These are phyloP conservation scores for Solanum etuberosum DNA, from an alignment of 257 asterid genomes.

Conservation along the genomic window DNA sequence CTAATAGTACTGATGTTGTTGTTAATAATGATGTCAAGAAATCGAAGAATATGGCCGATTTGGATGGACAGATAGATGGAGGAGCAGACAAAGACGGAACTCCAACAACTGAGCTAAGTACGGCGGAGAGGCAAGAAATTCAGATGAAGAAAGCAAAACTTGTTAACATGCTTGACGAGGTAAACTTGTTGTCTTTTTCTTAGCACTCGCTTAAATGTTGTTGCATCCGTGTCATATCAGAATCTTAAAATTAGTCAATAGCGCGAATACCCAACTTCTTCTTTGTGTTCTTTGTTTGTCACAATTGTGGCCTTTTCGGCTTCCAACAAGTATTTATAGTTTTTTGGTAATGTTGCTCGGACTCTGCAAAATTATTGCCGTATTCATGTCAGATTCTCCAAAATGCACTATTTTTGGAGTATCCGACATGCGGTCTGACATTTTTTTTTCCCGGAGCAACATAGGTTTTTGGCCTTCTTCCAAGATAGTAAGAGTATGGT, in stretches of 20 bases:
- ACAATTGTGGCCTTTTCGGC: not conserved
- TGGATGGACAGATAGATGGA: slow-evolving; percentile 7
- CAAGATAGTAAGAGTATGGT: not conserved
- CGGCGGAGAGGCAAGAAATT: slow-evolving; percentile 86
- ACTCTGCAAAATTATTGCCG: not conserved
- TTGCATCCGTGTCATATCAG: not conserved
- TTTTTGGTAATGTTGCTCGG: not conserved
- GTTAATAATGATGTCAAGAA: not conserved
- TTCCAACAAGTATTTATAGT: not conserved
- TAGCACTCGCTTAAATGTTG: not conserved
- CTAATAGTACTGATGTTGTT: slow-evolving; percentile 14
- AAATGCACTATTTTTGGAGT: not conserved
- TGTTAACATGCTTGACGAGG: slow-evolving; percentile 98
- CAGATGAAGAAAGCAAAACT: slow-evolving; percentile 97
- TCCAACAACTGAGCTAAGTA: slow-evolving; percentile 50
- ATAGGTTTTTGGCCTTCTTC: slow-evolving; percentile 5
- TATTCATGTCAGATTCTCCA: not conserved
- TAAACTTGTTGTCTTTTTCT: not conserved
- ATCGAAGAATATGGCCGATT: slow-evolving; percentile 15
- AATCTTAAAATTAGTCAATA: too few species aligned
- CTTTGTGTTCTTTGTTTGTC: too few species aligned
- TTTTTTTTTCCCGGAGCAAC: not conserved
- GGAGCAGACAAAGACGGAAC: slow-evolving; percentile 13
- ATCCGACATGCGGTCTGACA: not conserved
- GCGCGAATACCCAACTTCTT: too few species aligned